These are phyloP conservation scores for Diplodia seriata DNA, from an alignment of 2,329 filamentous ascomycete genomes.

Conservation along the genomic window DNA sequence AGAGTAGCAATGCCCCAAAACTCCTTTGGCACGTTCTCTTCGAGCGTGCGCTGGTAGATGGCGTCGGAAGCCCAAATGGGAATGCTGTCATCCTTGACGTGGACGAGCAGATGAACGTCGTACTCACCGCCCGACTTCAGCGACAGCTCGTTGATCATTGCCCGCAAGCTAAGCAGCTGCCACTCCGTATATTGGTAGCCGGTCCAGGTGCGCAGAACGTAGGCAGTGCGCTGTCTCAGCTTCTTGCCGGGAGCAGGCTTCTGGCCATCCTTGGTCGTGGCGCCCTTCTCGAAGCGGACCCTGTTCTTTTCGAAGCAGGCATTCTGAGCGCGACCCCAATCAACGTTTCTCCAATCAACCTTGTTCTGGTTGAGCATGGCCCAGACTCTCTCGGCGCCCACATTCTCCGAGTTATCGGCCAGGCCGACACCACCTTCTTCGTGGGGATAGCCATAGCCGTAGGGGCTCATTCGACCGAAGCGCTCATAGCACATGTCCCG, in stretches of 20 bases:
- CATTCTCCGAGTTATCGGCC: slow-evolving; percentile 52
- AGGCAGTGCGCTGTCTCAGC: slow-evolving; percentile 70
- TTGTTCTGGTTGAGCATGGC: slow-evolving; percentile 61
- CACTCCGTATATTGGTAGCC: slow-evolving; percentile 80
- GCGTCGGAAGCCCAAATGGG: slow-evolving; percentile 80
- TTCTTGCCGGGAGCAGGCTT: slow-evolving; percentile 46
- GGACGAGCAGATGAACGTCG: slow-evolving; percentile 83
- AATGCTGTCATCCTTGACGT: slow-evolving; percentile 78
- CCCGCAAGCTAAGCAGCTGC: slow-evolving; percentile 79
- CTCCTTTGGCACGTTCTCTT: slow-evolving; percentile 76
- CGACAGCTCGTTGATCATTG: slow-evolving; percentile 81
- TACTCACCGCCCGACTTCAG: slow-evolving; percentile 85
- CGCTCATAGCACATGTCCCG: slow-evolving; percentile 60
- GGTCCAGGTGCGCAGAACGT: slow-evolving; percentile 84
- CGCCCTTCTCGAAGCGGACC: slow-evolving; percentile 52
- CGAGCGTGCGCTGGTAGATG: slow-evolving; percentile 70
- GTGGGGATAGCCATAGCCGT: slow-evolving; percentile 58
- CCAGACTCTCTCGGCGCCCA: slow-evolving; percentile 60
- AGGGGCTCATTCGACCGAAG: slow-evolving; percentile 58
- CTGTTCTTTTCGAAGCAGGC: slow-evolving; percentile 59
- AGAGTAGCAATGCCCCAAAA: slow-evolving; percentile 88
- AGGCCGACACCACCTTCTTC: slow-evolving; percentile 58
- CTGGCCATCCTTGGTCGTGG: slow-evolving; percentile 37
- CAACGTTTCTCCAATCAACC: slow-evolving; percentile 56
- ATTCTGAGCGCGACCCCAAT: slow-evolving; percentile 58